Conservation (phyloP, 2,329 filamentous ascomycete genomes). For the Pseudogymnoascus sp. region DNA sequence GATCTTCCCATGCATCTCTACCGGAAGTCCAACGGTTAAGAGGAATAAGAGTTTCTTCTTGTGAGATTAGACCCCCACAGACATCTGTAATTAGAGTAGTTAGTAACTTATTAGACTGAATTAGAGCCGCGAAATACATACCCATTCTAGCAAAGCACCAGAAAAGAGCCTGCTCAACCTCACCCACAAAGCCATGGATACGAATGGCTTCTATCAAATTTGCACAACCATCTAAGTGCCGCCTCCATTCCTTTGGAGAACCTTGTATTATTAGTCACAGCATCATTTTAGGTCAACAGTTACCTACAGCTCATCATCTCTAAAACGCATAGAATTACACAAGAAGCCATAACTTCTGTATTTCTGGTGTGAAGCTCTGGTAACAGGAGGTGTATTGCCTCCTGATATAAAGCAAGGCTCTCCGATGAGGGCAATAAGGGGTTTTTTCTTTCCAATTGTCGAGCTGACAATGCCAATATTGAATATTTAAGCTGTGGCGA, state of each 20-base stretch:
- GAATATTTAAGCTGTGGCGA: slow-evolving; percentile 41
- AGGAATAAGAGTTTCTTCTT: slow-evolving; percentile 44
- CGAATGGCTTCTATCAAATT: slow-evolving; percentile 43
- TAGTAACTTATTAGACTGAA: neutral
- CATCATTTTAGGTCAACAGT: neutral
- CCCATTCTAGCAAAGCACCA: slow-evolving; percentile 51
- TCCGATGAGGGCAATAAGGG: slow-evolving; percentile 35
- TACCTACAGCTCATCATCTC: slow-evolving; percentile 45
- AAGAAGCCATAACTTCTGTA: slow-evolving; percentile 45
- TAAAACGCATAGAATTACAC: slow-evolving; percentile 47
- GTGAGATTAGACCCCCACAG: slow-evolving; percentile 46
- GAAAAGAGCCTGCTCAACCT: slow-evolving; percentile 44
- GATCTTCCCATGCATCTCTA: slow-evolving; percentile 20
- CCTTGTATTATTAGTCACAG: slow-evolving; percentile 15
- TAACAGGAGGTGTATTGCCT: slow-evolving; percentile 43
- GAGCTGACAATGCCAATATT: slow-evolving; percentile 45
- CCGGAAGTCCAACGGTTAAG: slow-evolving; percentile 40
- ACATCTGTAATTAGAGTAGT: slow-evolving; percentile 31
- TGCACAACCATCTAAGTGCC: slow-evolving; percentile 47
- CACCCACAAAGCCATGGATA: slow-evolving; percentile 45
- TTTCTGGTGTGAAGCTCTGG: slow-evolving; percentile 42
- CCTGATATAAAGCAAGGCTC: slow-evolving; percentile 43
- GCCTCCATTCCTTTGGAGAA: slow-evolving; percentile 42
- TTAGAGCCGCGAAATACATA: slow-evolving; percentile 15
- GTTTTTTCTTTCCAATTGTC: slow-evolving; percentile 43